These are phyloP conservation scores for Neckera pumila DNA, from an alignment of 225 moss, liverwort and hornwort genomes.

Conservation along the genomic window DNA sequence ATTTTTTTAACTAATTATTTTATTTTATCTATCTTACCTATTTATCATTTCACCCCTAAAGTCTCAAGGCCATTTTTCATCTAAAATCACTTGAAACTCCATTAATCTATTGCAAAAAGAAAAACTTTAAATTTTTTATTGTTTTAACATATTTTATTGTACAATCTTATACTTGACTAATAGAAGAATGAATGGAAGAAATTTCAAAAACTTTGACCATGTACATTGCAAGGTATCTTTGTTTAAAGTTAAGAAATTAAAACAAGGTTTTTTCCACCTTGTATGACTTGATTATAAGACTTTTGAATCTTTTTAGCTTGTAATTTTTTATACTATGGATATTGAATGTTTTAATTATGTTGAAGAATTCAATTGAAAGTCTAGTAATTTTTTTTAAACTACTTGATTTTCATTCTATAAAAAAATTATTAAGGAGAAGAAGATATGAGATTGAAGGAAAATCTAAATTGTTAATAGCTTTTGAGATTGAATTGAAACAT, in stretches of 20 bases:
- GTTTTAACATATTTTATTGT: no score
- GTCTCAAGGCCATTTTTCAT: background rate
- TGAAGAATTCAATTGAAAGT: background rate
- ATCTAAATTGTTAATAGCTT: background rate
- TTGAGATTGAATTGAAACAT: background rate
- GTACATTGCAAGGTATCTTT: background rate
- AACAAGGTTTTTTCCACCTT: background rate
- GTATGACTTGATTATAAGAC: background rate
- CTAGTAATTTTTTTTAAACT: background rate
- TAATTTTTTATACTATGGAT: no score
- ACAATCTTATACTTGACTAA: background rate
- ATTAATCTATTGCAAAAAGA: background rate
- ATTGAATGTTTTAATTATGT: background rate
- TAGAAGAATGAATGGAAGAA: background rate
- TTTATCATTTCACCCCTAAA: background rate
- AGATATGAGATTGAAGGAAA: background rate
- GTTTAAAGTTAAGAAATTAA: background rate
- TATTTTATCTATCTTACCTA: no score
- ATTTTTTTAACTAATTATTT: background rate
- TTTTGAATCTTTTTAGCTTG: background rate
- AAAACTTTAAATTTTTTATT: background rate
- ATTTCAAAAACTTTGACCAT: no score
- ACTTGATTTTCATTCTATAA: background rate
- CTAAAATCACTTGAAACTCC: background rate
- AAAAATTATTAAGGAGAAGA: background rate